Percentiles rank a stretch among this genome's conserved stretches.
phyloP scores from a whole-genome alignment of 345 rosid genomes.

The Aquilaria yunnanensis region DNA sequence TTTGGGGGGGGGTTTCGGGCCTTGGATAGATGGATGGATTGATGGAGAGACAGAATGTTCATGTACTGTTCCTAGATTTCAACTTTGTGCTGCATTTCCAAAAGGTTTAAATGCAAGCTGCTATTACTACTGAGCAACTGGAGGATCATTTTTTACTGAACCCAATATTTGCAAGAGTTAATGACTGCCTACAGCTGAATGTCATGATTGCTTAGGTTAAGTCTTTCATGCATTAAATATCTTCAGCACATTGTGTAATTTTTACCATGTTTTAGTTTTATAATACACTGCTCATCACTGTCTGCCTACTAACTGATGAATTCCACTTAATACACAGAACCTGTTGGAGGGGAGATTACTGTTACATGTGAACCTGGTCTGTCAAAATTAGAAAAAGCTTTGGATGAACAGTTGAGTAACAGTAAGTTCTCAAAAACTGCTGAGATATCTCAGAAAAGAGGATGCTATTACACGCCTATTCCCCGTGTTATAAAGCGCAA shows the following conservation, averaged over 20 bases:
- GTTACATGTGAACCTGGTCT: constrained; percentile 55
- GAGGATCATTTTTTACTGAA: no score
- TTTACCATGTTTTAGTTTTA: background rate
- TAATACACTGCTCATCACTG: background rate
- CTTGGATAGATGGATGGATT: no score
- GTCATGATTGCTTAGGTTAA: background rate
- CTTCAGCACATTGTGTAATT: background rate
- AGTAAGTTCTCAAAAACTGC: constrained; percentile 41
- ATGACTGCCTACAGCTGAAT: background rate
- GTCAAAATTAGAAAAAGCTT: constrained; percentile 49
- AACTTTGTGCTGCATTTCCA: no score
- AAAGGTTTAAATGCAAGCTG: no score
- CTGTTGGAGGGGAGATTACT: constrained; percentile 88
- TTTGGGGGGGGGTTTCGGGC: no score
- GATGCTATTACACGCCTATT: constrained; percentile 73
- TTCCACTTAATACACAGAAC: constrained; percentile 42
- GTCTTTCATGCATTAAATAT: constrained; percentile 3
- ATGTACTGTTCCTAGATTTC: no score
- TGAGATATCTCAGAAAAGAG: constrained; percentile 37
- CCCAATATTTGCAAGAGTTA: background rate
- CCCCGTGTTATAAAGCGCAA: constrained; percentile 60
- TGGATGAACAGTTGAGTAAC: constrained; percentile 61
- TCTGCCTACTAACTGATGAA: background rate
- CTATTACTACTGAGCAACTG: no score
- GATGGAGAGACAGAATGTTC: no score